phyloP scores from a whole-genome alignment of 2,329 filamentous ascomycete species.

The Pseudocercospora fuligena region DNA sequence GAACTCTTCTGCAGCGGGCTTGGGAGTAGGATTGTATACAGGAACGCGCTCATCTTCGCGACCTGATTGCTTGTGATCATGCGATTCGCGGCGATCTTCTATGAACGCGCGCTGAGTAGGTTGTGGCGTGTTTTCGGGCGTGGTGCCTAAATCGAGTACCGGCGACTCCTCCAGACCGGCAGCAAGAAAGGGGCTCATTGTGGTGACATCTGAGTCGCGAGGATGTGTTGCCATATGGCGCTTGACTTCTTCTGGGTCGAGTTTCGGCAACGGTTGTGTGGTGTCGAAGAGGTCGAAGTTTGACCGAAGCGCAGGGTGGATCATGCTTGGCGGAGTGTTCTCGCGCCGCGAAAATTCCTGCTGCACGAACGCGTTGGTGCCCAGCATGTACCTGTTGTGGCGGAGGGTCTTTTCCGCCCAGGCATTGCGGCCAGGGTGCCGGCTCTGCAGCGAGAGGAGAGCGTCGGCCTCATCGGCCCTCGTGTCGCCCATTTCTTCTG shows the following conservation, averaged over 20 bases:
- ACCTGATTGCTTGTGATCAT: slow-evolving; percentile 36
- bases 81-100: slow-evolving; percentile 46
- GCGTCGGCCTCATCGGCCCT: slow-evolving; percentile 13
- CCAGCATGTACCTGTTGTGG: slow-evolving; percentile 33
- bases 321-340: slow-evolving; percentile 27
- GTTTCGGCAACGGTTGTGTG: slow-evolving; percentile 22
- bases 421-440: slow-evolving; percentile 35
- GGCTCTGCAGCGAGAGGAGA: slow-evolving; percentile 6
- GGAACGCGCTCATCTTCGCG: slow-evolving; percentile 40
- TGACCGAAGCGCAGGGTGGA: slow-evolving; percentile 35
- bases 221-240: slow-evolving; percentile 9
- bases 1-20: slow-evolving; percentile 29
- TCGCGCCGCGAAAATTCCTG: slow-evolving; percentile 32
- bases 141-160: slow-evolving; percentile 35
- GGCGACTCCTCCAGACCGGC: slow-evolving; percentile 24
- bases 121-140: slow-evolving; percentile 30
- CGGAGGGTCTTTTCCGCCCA: slow-evolving; percentile 34
- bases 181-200: slow-evolving; percentile 37
- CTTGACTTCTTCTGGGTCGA: slow-evolving; percentile 16
- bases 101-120: slow-evolving; percentile 47
- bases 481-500: slow-evolving; percentile 4
- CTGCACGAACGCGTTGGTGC: slow-evolving; percentile 43
- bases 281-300: slow-evolving; percentile 22
- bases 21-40: slow-evolving; percentile 36
- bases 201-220: slow-evolving; percentile 33